These are phyloP conservation scores for Ophiostoma sp. DNA, from an alignment of 2,329 filamentous ascomycete genomes.

Conservation along the genomic window DNA sequence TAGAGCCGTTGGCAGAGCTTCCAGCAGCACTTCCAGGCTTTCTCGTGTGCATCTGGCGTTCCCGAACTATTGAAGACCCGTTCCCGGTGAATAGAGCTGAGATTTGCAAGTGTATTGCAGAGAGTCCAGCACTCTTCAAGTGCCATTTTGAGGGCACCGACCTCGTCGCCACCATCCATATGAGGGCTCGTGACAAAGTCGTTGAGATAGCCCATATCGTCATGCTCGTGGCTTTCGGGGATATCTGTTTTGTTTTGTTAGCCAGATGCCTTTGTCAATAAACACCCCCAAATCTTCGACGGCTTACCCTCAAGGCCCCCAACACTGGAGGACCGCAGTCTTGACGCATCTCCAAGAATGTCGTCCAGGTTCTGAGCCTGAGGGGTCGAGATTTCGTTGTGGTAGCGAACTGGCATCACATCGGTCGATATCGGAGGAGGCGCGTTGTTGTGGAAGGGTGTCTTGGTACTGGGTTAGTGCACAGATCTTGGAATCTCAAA, in stretches of 20 bases:
- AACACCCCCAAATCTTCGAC: neutral
- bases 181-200: constrained; percentile 40
- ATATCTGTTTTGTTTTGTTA: constrained; percentile 41
- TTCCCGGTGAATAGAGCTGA: constrained; percentile 78
- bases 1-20: constrained; percentile 86
- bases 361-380: constrained; percentile 78
- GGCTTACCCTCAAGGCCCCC: constrained; percentile 70
- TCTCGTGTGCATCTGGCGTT: constrained; percentile 71
- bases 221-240: constrained; percentile 38
- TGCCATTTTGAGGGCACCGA: constrained; percentile 65
- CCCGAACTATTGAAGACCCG: constrained; percentile 71
- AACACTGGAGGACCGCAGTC: constrained; percentile 59
- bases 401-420: constrained; percentile 60
- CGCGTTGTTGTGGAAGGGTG: neutral
- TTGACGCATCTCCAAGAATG: constrained; percentile 52
- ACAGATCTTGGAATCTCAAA: neutral
- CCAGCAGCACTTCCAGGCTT: constrained; percentile 93
- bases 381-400: constrained; percentile 66
- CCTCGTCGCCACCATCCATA: constrained; percentile 49
- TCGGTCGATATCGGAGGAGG: constrained; percentile 72
- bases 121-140: constrained; percentile 88
- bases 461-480: constrained; percentile 1
- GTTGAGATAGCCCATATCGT: constrained; percentile 34
- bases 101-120: constrained; percentile 80
- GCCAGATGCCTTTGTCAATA: neutral